Conservation (phyloP, 1,139 yeast genomes). For the Sugiyamaella castrensis region DNA sequence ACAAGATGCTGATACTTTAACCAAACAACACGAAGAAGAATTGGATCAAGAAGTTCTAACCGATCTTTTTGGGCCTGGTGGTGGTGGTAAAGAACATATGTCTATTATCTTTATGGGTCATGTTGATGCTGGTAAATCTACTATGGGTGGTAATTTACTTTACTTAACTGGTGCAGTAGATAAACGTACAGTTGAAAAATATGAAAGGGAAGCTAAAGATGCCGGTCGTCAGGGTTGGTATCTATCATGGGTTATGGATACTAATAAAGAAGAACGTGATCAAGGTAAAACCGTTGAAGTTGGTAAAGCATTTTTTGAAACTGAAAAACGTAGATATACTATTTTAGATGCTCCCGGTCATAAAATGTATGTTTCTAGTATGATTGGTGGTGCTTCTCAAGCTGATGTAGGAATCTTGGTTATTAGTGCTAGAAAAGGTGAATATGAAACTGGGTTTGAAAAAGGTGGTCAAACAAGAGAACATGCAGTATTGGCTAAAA, state of each 20-base stretch:
- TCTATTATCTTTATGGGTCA: conserved; percentile 99
- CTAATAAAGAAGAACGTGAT: conserved; percentile 96
- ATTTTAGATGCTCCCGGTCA: conserved; percentile 99
- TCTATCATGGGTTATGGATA: conserved; percentile 98
- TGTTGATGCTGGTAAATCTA: conserved; percentile 98
- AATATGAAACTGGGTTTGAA: conserved; percentile 98
- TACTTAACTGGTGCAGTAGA: conserved; percentile 95
- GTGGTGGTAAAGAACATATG: conserved; percentile 72
- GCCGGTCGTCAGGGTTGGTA: conserved; percentile 99
- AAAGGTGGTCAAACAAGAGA: conserved; percentile 99
- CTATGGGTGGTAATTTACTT: conserved; percentile 97
- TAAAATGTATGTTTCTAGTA: conserved; percentile 96
- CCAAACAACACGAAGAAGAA: conserved; percentile 76
- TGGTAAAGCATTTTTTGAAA: conserved; percentile 95
- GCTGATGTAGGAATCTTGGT: conserved; percentile 97
- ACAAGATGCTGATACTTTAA: conserved; percentile 47
- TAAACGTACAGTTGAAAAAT: conserved; percentile 98
- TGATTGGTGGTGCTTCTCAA: conserved; percentile 99
- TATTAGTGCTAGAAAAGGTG: conserved; percentile 98
- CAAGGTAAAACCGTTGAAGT: conserved; percentile 99
- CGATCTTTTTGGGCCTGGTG: conserved; percentile 83
- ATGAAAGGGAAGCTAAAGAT: conserved; percentile 97
- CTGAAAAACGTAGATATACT: conserved; percentile 96
- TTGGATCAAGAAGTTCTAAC: conserved; percentile 84
- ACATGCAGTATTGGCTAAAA: conserved; percentile 95